Percentiles rank a stretch among this genome's conserved stretches.
Conservation (phyloP, 768 basidiomycete species). For the Tricholoma sp. region DNA sequence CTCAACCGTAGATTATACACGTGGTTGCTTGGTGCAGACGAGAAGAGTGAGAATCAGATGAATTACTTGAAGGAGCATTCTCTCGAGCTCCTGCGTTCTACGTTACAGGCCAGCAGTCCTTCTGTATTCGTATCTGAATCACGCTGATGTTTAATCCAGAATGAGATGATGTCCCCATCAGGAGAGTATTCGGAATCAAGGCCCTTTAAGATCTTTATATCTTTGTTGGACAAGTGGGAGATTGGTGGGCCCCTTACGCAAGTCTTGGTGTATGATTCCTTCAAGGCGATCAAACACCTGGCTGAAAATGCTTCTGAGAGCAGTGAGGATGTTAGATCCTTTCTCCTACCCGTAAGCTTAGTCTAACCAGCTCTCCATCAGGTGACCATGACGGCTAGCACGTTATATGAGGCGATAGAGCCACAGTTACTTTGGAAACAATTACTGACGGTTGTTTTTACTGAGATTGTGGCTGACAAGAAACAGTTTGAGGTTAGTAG, state of each 20-base stretch:
- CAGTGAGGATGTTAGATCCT: conserved; percentile 52
- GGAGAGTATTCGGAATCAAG: conserved; percentile 72
- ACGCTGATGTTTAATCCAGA: conserved; percentile 34
- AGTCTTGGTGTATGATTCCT: conserved; percentile 70
- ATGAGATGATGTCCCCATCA: conserved; percentile 72
- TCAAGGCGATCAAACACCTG: conserved; percentile 62
- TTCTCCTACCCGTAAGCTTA: not conserved
- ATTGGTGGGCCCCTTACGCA: conserved; percentile 82
- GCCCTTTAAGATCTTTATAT: conserved; percentile 95
- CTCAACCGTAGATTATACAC: conserved; percentile 89
- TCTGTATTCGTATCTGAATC: not conserved
- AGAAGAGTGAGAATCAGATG: conserved; percentile 70
- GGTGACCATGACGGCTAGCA: conserved; percentile 79
- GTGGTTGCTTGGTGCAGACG: conserved; percentile 86
- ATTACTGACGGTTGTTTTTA: conserved; percentile 52
- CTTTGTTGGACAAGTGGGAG: conserved; percentile 95
- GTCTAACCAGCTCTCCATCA: conserved; percentile 20
- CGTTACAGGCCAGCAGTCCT: conserved; percentile 51
- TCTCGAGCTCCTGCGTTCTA: conserved; percentile 63
- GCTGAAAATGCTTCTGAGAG: conserved; percentile 47
- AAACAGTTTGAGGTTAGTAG: conserved; percentile 42
- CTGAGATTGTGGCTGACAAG: conserved; percentile 45
- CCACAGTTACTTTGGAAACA: conserved; percentile 85
- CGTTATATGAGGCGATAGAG: conserved; percentile 90
- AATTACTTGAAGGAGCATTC: conserved; percentile 64